Base-by-base conservation (phyloP, 495 filamentous ascomycete genomes). In the Parathielavia appendiculata region DNA sequence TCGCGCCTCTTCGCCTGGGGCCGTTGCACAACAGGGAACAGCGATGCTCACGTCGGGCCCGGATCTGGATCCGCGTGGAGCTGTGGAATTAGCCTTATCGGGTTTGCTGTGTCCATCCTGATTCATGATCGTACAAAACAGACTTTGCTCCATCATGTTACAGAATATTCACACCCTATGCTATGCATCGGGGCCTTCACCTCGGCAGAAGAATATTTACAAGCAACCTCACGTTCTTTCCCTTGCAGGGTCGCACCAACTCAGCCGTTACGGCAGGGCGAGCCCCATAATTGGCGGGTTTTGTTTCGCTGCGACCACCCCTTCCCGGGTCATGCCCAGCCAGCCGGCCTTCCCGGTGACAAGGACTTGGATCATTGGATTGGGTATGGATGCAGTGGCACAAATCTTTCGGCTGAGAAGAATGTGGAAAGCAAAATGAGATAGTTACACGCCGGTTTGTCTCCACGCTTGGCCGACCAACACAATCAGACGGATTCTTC, bases 351-450 rank as follows among this genome's bases (percentile, higher is more conserved):
- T n/a, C 22, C 43, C 43, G 5, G 17, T 34, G 20, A 20, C 53
- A 47, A n/a, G 53, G 53, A 47, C 34, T 23, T 32, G 52, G 52
- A 23, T 34, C 32, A 13, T 14, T 41, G 35, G 35, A 43, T 41
- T 46, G 54, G 50, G 54, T 23, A 34, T 12, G 36, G 45, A 57
- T 57, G 54, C 54, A 57, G 20, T 45, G 54, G 54, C 12, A 36
- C 16, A 14, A 35, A 30, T 30, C 26, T n/a, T n/a, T n/a, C n/a
- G n/a, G n/a, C n/a, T n/a, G n/a, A n/a, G n/a, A n/a, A n/a, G n/a
- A n/a, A n/a, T n/a, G n/a, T n/a, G n/a, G n/a, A n/a, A n/a, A n/a
- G n/a, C n/a, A n/a, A n/a, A n/a, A n/a, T n/a, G n/a, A n/a, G 30
- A 22, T 22, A 34, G 30, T 10, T 20, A 26, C 10, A 19, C n/a